Evolutionary conservation across 345 rosid genomes (phyloP), one percentile per base, ranked within the genome.

Genomic region (Brassica incana): DNA sequence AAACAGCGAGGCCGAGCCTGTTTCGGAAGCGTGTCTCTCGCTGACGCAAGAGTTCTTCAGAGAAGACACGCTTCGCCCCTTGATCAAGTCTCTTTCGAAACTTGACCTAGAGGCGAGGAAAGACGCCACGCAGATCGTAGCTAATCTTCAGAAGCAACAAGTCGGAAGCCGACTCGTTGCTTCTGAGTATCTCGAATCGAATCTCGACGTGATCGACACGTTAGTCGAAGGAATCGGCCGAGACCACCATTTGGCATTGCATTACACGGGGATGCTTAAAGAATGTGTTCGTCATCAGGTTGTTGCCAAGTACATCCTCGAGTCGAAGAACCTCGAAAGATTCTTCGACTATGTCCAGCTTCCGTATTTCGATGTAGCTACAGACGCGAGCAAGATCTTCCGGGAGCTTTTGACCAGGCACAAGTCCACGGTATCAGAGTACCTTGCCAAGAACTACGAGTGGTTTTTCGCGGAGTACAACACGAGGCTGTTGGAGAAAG

Each of bases 81-180:
- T 95, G 80, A 90, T 95, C 48, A 75, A 74, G 5, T 89, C 88
- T 83, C 88, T 95, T 54, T 93, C 98, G 0, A 93, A 86, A 69
- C 82, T 95, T 78, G 90, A 89, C 61, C 83, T 95, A 64, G 98
- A 93, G 91, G 84, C 99, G 0, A 84, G 96, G 16, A 95, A 93
- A 88, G 99, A 95, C 84, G 96, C 93, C 10, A 95, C 99, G 3
- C 97, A 93, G 86, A 89, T 95, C 74, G 94, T 93, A 12, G 99
- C 99, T 59, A 95, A 93, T 84, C 76, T 95, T 61, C 99, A 93
- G 84, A 85, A 97, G 75, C 99, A 93, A 35, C 99, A 90, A 87
- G 97, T 95, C 75, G 83, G 88, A 0, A 89, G 85, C 5, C 85
- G 92, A 30, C 76, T 93, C 81, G 92, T 95, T 81, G 97, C 99